Conservation (phyloP, 805 yeast species). For the Torulaspora delbrueckii region DNA sequence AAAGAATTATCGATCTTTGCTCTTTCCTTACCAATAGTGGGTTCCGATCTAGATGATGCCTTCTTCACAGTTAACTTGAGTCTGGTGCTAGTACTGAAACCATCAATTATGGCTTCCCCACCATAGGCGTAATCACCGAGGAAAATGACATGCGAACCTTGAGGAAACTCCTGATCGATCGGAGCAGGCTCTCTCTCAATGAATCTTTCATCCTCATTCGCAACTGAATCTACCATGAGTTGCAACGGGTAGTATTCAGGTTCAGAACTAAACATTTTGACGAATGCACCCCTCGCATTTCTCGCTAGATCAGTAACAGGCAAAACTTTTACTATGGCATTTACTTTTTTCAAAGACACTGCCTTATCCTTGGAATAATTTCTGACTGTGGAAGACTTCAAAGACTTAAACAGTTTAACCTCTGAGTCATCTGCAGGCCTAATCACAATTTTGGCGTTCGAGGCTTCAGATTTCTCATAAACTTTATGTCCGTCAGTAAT, state of each 20-base stretch:
- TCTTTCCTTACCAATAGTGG: slow-evolving; percentile 58
- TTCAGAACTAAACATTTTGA: slow-evolving; percentile 58
- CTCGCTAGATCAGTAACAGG: slow-evolving; percentile 76
- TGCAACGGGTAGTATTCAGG: slow-evolving; percentile 69
- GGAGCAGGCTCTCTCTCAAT: slow-evolving; percentile 70
- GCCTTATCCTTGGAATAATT: slow-evolving; percentile 55
- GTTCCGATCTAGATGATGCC: slow-evolving; percentile 47
- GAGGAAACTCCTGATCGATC: slow-evolving; percentile 76
- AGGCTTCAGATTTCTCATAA: slow-evolving; percentile 37
- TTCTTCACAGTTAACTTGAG: slow-evolving; percentile 52
- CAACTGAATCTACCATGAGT: slow-evolving; percentile 68
- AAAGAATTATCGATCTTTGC: slow-evolving; percentile 52
- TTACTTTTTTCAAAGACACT: slow-evolving; percentile 48
- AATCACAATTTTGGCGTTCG: slow-evolving; percentile 29
- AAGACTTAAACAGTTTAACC: slow-evolving; percentile 41
- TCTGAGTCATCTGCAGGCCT: slow-evolving; percentile 47
- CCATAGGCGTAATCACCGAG: slow-evolving; percentile 89
- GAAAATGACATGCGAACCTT: slow-evolving; percentile 64
- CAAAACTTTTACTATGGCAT: slow-evolving; percentile 62
- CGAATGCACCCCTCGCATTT: slow-evolving; percentile 64
- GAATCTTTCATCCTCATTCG: slow-evolving; percentile 69
- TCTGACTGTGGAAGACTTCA: slow-evolving; percentile 38
- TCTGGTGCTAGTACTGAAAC: slow-evolving; percentile 45
- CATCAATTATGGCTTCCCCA: slow-evolving; percentile 62
- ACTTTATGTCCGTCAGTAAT: slow-evolving; percentile 52